Base-by-base conservation (phyloP, 306 rosid species). In the Quercus variabilis region DNA sequence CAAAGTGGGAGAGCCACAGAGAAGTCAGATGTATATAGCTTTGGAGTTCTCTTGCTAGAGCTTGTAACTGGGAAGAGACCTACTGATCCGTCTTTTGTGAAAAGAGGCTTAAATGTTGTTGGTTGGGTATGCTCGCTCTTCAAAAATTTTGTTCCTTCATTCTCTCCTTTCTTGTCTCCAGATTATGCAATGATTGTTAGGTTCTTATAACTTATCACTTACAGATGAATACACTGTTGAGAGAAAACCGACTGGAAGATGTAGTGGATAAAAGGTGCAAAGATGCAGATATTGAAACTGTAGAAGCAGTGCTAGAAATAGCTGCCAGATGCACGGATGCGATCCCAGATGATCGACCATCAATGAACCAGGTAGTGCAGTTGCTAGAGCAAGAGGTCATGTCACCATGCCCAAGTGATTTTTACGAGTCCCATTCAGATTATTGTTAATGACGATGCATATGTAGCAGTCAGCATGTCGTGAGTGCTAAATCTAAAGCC, bases 11-110 rank as follows among this genome's bases (percentile, higher is more conserved):
- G 97, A 84, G 98, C 98, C 60, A 96, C 97, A 1, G 91, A 88
- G 88, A 93, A 93, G 89, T 89, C 99, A 3, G 99, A 96, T 81
- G 99, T 96, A 18, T 96, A 96, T 78, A 91, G 99, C 83, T 96
- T 93, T 25, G 98, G 99, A 74, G 98, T 96, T 38, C 86, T 96
- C n/a, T 78, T 96, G 85, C 91, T 96, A 6, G 99, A 96, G 90
- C 96, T 96, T 62, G 93, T 93, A 56, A 96, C 98, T 5, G 99
- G 99, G 59, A 96, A 96, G 90, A 96, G 99, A 77, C 99, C 99
- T 4, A 91, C 98, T 8, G 99, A 96, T 89, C 88, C 98, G 17
- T 80, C 92, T 63, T 96, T 96, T 79, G 95, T 87, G 3, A 88
- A 87, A 83, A 81, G 91, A 81, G 99, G 99, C 71, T 84, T 93